Percentiles rank a stretch among this genome's conserved stretches.
Evolutionary conservation across 805 yeast genomes (phyloP).

Genomic region (Metschnikowia kunwiensis): DNA sequence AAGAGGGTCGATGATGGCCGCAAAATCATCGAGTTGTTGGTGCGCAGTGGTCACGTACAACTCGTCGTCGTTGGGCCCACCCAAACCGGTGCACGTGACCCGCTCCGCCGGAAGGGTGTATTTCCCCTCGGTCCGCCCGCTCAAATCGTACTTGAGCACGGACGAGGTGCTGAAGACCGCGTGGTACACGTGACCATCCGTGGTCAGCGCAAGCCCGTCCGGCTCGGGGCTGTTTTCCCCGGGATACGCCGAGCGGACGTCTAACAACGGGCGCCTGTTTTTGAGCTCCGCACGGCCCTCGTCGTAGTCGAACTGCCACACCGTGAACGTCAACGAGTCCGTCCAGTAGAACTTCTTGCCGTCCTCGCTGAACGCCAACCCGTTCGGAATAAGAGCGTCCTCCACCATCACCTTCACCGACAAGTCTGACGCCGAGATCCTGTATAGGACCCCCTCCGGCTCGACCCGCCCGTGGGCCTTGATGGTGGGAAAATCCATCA

Average conservation of each 20-base stretch:
- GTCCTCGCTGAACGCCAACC: conserved; percentile 40
- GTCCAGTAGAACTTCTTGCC: conserved; percentile 38
- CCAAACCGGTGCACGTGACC: conserved; percentile 66
- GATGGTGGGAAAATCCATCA: conserved; percentile 51
- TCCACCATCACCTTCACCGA: conserved; percentile 30
- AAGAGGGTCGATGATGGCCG: conserved; percentile 21
- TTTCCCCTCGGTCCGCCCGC: conserved; percentile 51
- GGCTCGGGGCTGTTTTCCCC: conserved; percentile 52
- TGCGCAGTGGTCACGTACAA: conserved; percentile 70
- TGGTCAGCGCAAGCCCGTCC: conserved; percentile 71
- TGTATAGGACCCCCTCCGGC: conserved; percentile 51
- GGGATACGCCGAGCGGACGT: conserved; percentile 18
- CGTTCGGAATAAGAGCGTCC: conserved; percentile 60
- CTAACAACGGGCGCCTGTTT: conserved; percentile 26
- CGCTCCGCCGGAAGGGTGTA: conserved; percentile 57
- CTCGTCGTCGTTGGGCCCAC: conserved; percentile 48
- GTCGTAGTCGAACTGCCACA: conserved; percentile 41
- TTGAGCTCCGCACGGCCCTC: conserved; percentile 24
- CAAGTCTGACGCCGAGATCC: conserved; percentile 32
- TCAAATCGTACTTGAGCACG: conserved; percentile 50
- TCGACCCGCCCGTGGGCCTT: conserved; percentile 25
- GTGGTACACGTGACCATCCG: conserved; percentile 52
- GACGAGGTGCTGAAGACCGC: conserved; percentile 64
- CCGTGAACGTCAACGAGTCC: conserved; percentile 33
- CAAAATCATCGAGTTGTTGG: conserved; percentile 40